phyloP scores from a whole-genome alignment of 1,284 basidiomycete species.

The Marasmius sp. region DNA sequence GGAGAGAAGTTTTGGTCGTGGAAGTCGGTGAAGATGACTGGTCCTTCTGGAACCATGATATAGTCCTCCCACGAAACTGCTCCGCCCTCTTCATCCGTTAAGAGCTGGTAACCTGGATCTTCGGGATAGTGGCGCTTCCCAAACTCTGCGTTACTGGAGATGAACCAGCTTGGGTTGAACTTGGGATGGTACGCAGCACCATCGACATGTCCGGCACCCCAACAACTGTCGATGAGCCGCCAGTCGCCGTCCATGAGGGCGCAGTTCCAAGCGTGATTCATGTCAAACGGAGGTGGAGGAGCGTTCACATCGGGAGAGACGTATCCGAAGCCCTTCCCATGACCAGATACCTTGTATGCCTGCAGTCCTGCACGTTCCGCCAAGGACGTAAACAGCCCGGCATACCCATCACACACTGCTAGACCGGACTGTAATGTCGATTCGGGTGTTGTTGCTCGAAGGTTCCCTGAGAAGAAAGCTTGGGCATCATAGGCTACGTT shows the following conservation, averaged over 20 bases:
- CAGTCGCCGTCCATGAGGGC: constrained; percentile 41
- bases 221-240: constrained; percentile 44
- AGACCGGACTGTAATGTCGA: constrained; percentile 38
- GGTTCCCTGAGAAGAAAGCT: constrained; percentile 40
- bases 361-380: constrained; percentile 38
- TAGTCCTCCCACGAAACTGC: constrained; percentile 42
- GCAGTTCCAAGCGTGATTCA: constrained; percentile 49
- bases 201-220: constrained; percentile 41
- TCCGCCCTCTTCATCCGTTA: constrained; percentile 37
- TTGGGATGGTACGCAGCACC: constrained; percentile 30
- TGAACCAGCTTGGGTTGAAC: constrained; percentile 41
- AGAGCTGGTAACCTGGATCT: constrained; percentile 40
- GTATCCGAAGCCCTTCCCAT: constrained; percentile 47
- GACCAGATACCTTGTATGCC: constrained; percentile 38
- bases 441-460: constrained; percentile 32
- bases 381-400: constrained; percentile 38
- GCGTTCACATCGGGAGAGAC: constrained; percentile 27
- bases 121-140: constrained; percentile 41
- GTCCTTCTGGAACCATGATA: constrained; percentile 37
- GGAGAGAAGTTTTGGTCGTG: constrained; percentile 34
- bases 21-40: constrained; percentile 34
- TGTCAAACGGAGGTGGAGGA: constrained; percentile 31
- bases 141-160: constrained; percentile 37
- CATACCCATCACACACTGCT: constrained; percentile 48
- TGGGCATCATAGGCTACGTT: constrained; percentile 44